Base-by-base conservation (phyloP, 257 asterid species). In the Solanum ossicruentum region DNA sequence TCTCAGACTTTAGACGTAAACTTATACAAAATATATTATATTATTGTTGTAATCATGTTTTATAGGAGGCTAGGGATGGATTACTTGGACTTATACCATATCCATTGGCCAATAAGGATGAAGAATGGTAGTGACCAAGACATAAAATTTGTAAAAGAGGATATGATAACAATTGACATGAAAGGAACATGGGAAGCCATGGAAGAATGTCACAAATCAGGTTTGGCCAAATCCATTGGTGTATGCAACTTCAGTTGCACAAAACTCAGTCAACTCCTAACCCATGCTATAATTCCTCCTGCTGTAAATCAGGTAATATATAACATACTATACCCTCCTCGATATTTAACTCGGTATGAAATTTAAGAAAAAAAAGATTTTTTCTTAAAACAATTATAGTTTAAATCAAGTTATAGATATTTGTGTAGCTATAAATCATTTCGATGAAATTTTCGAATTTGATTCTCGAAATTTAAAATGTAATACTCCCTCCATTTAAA, bases 241-340 rank as follows among this genome's bases (percentile, higher is more conserved):
- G 93, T 91, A 6, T 88, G 93, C 93, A 93, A 93, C 77, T 93
- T 90, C 86, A 87, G 91, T 80, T 87, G 90, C 84, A 87, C 85
- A 58, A 93, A 91, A 73, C 90, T 91, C 85, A 84, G 88, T 4
- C 69, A 85, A 39, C 65, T 90, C 79, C 79, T 91, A 12, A 58
- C 56, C 51, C 41, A 71, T 23, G 89, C 92, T 52, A 86, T 86
- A 28, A 86, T 90, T 66, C 91, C 91, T 52, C 95, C 93, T 10
- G 89, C 93, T 5, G 89, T 91, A 63, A 91, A 88, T 80, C 93
- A 92, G 92, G 95, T 89, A 32, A 80, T 2, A 26, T 65, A 23
- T 11, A 21, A 57, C 65, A 11, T 61, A 11, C 17, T 11, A 21
- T 0, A 57, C 26, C 26, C 63, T 57, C 9, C 0, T 3, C 63